Percentiles rank a stretch among this genome's conserved stretches.
Conservation (phyloP, 306 rosid species). For the Cucurbita argyrosperma region DNA sequence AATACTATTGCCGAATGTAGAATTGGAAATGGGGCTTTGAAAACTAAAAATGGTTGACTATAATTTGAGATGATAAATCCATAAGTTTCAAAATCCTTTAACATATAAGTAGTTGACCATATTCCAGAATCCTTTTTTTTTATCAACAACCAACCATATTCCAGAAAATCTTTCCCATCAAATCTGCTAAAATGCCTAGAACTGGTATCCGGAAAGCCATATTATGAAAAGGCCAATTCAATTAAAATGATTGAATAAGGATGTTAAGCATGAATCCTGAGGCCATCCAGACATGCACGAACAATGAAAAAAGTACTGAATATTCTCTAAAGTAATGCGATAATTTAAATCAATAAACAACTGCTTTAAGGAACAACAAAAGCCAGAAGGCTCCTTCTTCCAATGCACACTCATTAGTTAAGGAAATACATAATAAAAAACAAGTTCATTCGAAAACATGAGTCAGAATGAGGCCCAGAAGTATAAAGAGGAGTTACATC, state of each 20-base stretch:
- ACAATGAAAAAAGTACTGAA: not conserved
- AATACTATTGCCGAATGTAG: not conserved
- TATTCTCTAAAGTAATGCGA: not conserved
- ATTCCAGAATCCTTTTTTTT: not conserved
- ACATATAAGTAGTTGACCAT: not conserved
- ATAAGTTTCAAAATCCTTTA: not conserved
- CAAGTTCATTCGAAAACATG: not conserved
- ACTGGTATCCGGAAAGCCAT: not conserved
- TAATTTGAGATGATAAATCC: not conserved
- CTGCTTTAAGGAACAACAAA: not conserved
- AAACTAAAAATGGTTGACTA: not conserved
- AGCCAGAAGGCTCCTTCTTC: not conserved
- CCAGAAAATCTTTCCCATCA: not conserved
- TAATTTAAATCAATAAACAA: not conserved
- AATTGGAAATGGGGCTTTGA: not conserved
- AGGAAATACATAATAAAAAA: not conserved
- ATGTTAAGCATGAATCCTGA: not conserved
- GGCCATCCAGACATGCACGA: not conserved
- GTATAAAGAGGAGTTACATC: constrained; percentile 49
- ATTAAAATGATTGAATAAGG: not conserved
- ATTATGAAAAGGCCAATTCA: not conserved
- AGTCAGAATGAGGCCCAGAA: not conserved
- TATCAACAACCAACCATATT: not conserved
- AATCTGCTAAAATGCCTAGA: not conserved
- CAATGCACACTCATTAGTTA: not conserved